phyloP scores from a whole-genome alignment of 768 basidiomycete genomes.

The Myochromella boudieri region DNA sequence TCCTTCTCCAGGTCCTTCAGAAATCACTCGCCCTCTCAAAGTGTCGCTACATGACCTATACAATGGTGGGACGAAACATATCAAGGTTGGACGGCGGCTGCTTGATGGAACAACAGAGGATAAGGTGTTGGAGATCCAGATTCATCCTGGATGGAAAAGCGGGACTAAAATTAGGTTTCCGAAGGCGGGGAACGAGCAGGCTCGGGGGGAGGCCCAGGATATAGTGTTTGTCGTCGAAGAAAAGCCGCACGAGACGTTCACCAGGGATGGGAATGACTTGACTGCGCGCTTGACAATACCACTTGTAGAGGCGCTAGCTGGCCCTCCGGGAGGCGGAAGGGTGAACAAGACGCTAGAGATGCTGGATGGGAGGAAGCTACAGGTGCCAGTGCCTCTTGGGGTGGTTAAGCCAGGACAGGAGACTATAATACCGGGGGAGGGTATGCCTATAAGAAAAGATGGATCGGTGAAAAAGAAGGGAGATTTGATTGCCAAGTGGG shows the following conservation, averaged over 20 bases:
- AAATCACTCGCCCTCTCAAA: constrained; percentile 82
- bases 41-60: constrained; percentile 86
- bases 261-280: constrained; percentile 82
- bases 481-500: constrained; percentile 80
- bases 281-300: constrained; percentile 59
- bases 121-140: constrained; percentile 77
- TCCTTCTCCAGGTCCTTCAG: constrained; percentile 39
- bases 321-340: constrained; percentile 32
- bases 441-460: constrained; percentile 90
- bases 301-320: constrained; percentile 81
- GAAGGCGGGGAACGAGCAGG: constrained; percentile 79
- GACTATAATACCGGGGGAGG: constrained; percentile 71
- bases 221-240: constrained; percentile 98
- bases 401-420: constrained; percentile 78
- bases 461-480: constrained; percentile 72
- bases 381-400: constrained; percentile 63
- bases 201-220: constrained; percentile 71
- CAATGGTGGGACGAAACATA: constrained; percentile 79
- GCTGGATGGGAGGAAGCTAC: constrained; percentile 79
- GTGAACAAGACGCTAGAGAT: constrained; percentile 59
- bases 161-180: constrained; percentile 94
- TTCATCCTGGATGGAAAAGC: constrained; percentile 92
- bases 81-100: constrained; percentile 80
- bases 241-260: constrained; percentile 79
- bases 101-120: constrained; percentile 79